Percentiles rank a stretch among this genome's conserved stretches.
phyloP scores from a whole-genome alignment of 2,329 filamentous ascomycete genomes.

The Stromatinia cepivora region DNA sequence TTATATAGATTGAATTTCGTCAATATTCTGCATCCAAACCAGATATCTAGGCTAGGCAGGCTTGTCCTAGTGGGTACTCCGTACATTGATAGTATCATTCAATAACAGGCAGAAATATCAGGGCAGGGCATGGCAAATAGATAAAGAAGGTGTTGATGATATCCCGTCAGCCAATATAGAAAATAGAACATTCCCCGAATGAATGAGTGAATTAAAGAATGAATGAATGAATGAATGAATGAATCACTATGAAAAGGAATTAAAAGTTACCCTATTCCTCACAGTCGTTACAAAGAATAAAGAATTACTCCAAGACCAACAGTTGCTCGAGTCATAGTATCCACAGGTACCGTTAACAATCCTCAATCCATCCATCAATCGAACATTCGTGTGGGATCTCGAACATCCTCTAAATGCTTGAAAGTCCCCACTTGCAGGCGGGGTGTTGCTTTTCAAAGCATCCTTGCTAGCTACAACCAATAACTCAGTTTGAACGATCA shows the following conservation, averaged over 20 bases:
- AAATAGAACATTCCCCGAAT: neutral
- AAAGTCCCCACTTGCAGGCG: neutral
- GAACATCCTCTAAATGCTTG: conserved; percentile 1
- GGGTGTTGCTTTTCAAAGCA: neutral
- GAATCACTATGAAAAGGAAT: too few relatives aligned
- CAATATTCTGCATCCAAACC: too few relatives aligned
- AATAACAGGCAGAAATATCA: neutral
- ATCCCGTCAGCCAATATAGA: neutral
- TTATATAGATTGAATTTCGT: too few relatives aligned
- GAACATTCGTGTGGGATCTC: neutral
- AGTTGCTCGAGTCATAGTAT: neutral
- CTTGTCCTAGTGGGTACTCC: too few relatives aligned
- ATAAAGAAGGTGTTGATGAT: neutral
- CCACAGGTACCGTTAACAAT: neutral
- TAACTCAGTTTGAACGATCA: neutral
- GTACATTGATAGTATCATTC: too few relatives aligned
- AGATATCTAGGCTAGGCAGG: too few relatives aligned
- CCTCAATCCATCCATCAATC: neutral
- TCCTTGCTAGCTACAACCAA: neutral
- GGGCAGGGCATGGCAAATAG: neutral
- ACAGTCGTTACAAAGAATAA: neutral
- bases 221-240: too few relatives aligned
- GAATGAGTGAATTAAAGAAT: too few relatives aligned
- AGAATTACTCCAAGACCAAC: neutral
- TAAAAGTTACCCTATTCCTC: too few relatives aligned